Conservation (phyloP, 208 protist genomes). For the Acanthamoeba divionensis region DNA sequence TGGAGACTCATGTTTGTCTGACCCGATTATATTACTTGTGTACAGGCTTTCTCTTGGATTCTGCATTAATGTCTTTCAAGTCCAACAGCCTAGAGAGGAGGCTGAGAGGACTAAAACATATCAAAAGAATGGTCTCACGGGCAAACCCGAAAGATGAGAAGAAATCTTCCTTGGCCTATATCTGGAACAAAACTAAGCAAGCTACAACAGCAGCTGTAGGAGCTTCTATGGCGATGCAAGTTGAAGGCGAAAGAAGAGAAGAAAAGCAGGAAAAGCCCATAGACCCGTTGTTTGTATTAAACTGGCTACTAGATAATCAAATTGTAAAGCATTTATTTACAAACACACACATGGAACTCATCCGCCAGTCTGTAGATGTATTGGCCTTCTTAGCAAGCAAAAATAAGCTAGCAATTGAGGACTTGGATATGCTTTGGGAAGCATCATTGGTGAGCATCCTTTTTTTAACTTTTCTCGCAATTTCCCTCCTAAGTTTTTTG, state of each 20-base stretch:
- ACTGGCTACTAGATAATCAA: constrained; percentile 43
- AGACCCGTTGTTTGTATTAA: constrained; percentile 16
- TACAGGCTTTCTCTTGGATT: constrained; percentile 40
- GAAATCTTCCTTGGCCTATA: constrained; percentile 25
- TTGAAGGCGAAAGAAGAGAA: background rate
- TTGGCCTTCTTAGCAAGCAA: constrained; percentile 8
- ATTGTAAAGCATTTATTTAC: constrained; percentile 44
- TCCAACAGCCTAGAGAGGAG: constrained; percentile 12
- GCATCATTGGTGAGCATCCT: background rate
- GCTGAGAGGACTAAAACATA: constrained; percentile 42
- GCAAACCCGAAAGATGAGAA: constrained; percentile 52
- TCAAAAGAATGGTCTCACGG: constrained; percentile 39
- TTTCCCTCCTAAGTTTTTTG: too few relatives aligned
- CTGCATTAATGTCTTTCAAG: constrained; percentile 36
- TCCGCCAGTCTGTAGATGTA: constrained; percentile 3
- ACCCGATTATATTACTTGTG: background rate
- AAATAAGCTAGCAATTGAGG: background rate
- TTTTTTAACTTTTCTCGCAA: background rate
- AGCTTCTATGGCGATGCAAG: background rate
- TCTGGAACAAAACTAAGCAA: constrained; percentile 55
- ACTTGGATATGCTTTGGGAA: constrained; percentile 57
- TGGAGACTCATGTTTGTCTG: too few relatives aligned
- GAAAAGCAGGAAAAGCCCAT: constrained; percentile 42
- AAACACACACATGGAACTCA: constrained; percentile 51
- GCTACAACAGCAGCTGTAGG: background rate